phyloP scores from a whole-genome alignment of 164 flowering plant species.

The Protea cynaroides region DNA sequence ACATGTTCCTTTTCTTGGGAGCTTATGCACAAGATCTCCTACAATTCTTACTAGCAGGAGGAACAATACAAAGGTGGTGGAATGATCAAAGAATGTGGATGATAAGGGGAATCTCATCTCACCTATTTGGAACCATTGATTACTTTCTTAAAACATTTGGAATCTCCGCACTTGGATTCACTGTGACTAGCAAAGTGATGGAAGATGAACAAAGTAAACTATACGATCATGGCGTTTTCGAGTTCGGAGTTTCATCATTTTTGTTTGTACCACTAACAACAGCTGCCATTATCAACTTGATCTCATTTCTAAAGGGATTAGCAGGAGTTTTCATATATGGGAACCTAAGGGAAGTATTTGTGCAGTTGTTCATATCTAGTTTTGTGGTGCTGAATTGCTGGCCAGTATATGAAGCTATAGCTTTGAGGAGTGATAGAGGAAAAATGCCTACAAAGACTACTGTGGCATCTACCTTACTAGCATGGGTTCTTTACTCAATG shows the following conservation, averaged over 20 bases:
- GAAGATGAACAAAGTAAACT: conserved; percentile 46
- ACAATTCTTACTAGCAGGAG: conserved; percentile 32
- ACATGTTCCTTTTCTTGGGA: conserved; percentile 48
- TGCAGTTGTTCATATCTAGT: conserved; percentile 36
- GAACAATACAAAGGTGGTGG: conserved; percentile 58
- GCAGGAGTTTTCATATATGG: conserved; percentile 7
- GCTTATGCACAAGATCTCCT: conserved; percentile 50
- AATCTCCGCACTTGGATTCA: conserved; percentile 41
- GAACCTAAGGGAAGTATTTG: conserved; percentile 19
- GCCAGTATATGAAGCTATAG: conserved; percentile 68
- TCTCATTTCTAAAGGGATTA: conserved; percentile 28
- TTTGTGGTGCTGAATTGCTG: conserved; percentile 44
- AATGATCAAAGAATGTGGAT: conserved; percentile 74
- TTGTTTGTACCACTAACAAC: conserved; percentile 53
- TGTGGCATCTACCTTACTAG: conserved; percentile 19
- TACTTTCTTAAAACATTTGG: conserved; percentile 32
- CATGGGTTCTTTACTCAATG: conserved; percentile 10
- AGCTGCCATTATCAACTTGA: conserved; percentile 48
- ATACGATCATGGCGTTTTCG: conserved; percentile 53
- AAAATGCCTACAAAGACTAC: conserved; percentile 34
- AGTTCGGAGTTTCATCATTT: conserved; percentile 59
- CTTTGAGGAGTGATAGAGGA: conserved; percentile 49
- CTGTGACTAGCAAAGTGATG: conserved; percentile 49
- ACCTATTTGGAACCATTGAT: conserved; percentile 36
- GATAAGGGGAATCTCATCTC: conserved; percentile 51